Conservation (phyloP, 2,329 filamentous ascomycete species). For the Stenocarpella maydis region DNA sequence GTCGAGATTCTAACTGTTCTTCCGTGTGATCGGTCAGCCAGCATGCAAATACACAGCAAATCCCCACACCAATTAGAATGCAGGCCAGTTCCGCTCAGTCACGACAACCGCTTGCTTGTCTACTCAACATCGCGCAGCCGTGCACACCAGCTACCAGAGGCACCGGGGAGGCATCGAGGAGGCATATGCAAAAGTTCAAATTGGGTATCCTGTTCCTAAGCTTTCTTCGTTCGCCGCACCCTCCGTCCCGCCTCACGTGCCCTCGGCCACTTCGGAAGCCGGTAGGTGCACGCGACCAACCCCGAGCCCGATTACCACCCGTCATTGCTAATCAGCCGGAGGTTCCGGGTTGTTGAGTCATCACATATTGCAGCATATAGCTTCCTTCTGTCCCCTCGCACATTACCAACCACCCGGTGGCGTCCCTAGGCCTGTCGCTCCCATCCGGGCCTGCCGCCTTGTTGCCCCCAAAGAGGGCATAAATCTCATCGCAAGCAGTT, state of each 20-base stretch:
- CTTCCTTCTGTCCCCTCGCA: background rate
- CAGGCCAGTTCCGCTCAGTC: background rate
- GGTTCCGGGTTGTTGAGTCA: background rate
- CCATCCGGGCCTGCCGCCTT: background rate
- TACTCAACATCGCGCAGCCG: background rate
- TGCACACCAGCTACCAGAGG: background rate
- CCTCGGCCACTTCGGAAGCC: slow-evolving; percentile 12
- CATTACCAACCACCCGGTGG: background rate
- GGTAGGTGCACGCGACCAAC: slow-evolving; percentile 7
- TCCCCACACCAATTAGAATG: background rate
- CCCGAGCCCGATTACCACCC: background rate
- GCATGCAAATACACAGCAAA: background rate
- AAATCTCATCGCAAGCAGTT: background rate
- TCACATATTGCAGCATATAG: background rate
- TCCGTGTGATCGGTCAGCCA: too few species aligned
- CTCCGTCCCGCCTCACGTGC: background rate
- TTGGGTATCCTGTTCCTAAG: slow-evolving; percentile 23
- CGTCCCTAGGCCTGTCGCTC: background rate
- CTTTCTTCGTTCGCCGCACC: background rate
- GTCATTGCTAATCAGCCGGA: background rate
- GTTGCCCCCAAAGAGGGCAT: background rate
- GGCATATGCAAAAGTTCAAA: slow-evolving; percentile 7
- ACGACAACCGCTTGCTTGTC: background rate
- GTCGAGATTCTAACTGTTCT: background rate
- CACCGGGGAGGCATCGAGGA: background rate